Percentiles rank a stretch among this genome's conserved stretches.
Evolutionary conservation across 1,284 basidiomycete genomes (phyloP).

Genomic region (Cryptococcus sp.): DNA sequence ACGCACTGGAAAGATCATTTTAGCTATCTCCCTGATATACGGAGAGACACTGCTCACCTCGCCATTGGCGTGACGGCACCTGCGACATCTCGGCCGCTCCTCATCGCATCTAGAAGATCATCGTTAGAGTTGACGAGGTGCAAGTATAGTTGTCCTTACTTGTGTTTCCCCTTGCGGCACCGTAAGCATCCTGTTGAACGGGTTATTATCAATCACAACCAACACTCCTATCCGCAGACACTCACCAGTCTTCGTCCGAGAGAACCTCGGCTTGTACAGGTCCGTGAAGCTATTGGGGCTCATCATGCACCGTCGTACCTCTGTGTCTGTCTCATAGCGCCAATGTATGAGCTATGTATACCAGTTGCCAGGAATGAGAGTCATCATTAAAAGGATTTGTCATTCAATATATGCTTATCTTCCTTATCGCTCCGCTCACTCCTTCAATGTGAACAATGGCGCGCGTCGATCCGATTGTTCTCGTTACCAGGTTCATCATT

Average conservation of each 20-base stretch:
- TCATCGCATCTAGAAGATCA: constrained; percentile 15
- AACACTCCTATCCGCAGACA: neutral
- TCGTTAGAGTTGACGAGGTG: neutral
- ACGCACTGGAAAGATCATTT: constrained; percentile 2
- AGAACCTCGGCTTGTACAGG: constrained; percentile 11
- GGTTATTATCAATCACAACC: neutral
- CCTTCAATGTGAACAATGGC: too few relatives aligned
- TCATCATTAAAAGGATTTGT: too few relatives aligned
- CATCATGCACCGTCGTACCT: too few relatives aligned
- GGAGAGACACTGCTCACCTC: constrained; percentile 7
- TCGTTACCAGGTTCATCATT: too few relatives aligned
- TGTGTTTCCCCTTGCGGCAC: constrained; percentile 17
- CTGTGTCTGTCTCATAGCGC: too few relatives aligned
- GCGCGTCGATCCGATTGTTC: too few relatives aligned
- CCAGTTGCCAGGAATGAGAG: too few relatives aligned
- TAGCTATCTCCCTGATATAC: neutral
- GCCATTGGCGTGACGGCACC: constrained; percentile 13
- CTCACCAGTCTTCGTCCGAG: constrained; percentile 12
- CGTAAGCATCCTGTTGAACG: constrained; percentile 7
- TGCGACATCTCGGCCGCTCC: constrained; percentile 13
- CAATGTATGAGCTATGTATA: too few relatives aligned
- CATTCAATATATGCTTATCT: too few relatives aligned
- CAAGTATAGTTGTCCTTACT: neutral
- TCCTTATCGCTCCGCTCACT: too few relatives aligned
- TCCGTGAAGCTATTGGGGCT: neutral